Evolutionary conservation across 768 basidiomycete species (phyloP).

Genomic region (Trametes cingulata): DNA sequence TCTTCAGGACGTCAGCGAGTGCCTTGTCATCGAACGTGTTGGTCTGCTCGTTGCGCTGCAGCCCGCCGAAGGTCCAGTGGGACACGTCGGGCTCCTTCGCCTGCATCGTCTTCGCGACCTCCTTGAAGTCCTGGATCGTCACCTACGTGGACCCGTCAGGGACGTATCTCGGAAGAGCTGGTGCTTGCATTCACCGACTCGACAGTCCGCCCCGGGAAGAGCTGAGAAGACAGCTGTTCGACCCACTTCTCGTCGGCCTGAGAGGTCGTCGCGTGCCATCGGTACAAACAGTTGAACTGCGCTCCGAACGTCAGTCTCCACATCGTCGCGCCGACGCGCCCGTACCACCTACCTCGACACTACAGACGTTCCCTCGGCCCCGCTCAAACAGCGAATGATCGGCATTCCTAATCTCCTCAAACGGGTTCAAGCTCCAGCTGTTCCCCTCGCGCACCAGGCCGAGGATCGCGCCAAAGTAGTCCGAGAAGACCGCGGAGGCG

Average conservation of each 20-base stretch:
- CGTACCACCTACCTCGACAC: slow-evolving; percentile 62
- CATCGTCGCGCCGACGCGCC: neutral
- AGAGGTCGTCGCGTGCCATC: slow-evolving; percentile 86
- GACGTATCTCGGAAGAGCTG: neutral
- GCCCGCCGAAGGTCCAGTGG: slow-evolving; percentile 69
- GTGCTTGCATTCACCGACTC: slow-evolving; percentile 36
- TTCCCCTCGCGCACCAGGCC: slow-evolving; percentile 77
- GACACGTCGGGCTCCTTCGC: slow-evolving; percentile 45
- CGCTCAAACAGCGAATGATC: slow-evolving; percentile 74
- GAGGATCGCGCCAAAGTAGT: slow-evolving; percentile 80
- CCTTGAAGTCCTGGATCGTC: slow-evolving; percentile 52
- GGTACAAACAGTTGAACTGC: slow-evolving; percentile 83
- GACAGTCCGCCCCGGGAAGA: slow-evolving; percentile 55
- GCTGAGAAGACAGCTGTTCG: slow-evolving; percentile 42
- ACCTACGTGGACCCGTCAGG: slow-evolving; percentile 30
- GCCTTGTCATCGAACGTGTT: slow-evolving; percentile 67
- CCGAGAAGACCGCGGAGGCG: slow-evolving; percentile 74
- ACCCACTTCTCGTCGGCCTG: slow-evolving; percentile 73
- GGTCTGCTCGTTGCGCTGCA: slow-evolving; percentile 58
- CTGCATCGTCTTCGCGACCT: slow-evolving; percentile 41
- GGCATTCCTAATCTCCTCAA: slow-evolving; percentile 68
- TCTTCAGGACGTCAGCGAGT: slow-evolving; percentile 63
- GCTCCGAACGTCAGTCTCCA: neutral
- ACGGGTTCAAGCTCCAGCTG: slow-evolving; percentile 76
- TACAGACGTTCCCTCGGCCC: slow-evolving; percentile 79